Evolutionary conservation across 208 protist genomes (phyloP), one percentile per base, ranked within the genome.

Genomic region (Endotrypanum monterogeii): DNA sequence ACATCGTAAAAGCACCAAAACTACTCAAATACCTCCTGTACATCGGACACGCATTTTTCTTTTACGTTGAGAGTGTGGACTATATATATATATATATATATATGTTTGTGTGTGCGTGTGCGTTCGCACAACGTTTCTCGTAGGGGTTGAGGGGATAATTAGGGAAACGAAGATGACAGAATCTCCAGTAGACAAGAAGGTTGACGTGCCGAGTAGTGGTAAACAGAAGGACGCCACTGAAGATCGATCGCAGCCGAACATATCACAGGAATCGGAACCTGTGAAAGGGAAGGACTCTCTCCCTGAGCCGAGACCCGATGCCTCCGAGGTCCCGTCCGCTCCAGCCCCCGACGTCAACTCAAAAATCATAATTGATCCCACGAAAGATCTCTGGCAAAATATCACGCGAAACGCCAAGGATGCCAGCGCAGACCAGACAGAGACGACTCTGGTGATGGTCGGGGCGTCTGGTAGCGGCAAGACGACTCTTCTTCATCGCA

Each of bases 311-410:
- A 25, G 37, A 37, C 54, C 55, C 3, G 68, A 73, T 12, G 23
- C 78, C 32, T 76, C 71, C 0, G 67, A 67, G 32, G 52, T 61
- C 5, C 69, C 44, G 30, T 68, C 55, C 1, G 62, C 63, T n/a
- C 73, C 73, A 0, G 71, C 61, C 7, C 61, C 60, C 2, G 67
- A 52, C 25, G 75, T 67, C 61, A n/a, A 46, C 25, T 77, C 83
- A 9, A 69, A 70, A 23, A 84, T 96, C 35, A 57, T 84, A 30
- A 80, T 97, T 25, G 91, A 97, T 73, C 74, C 83, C 1, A 96
- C 87, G 9, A 95, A 95, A 63, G 91, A 95, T 50, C 78, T 97
- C 25, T 97, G 93, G 93, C 83, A 90, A 72, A 97, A 97, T 82
- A 97, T 97, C 67, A 71, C 84, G 14, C 73, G 78, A 30, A 96